Base-by-base conservation (phyloP, 495 filamentous ascomycete genomes). In the Neurospora sp. region DNA sequence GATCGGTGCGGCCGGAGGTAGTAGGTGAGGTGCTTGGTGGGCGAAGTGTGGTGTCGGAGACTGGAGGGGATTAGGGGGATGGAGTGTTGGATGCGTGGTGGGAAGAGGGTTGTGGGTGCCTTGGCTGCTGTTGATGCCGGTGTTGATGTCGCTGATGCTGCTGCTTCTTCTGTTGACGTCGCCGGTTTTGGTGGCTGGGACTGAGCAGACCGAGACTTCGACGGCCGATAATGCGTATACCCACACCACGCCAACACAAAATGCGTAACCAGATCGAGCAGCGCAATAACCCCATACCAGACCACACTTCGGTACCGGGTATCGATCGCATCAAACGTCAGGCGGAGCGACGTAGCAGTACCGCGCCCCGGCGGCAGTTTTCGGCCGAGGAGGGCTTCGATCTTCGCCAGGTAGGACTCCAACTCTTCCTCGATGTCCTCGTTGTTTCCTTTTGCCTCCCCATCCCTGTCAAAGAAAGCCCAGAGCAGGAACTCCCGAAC, bases 1-100 rank as follows among this genome's bases (percentile, higher is more conserved):
- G 89, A 88, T 11, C 82, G 87, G 75, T 92, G 90, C 2, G 88
- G 87, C 20, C 88, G 86, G 77, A 89, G 81, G 90, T 89, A 91
- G 81, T 92, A 92, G 40, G 84, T 83, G 0, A 89, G 75, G n/a
- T 82, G 78, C 35, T 72, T n/a, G 41, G 83, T 83, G 0, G 83
- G 83, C 0, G 89, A 87, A 2, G 84, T 84, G 16, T 81, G 71
- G 18, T 77, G 39, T 41, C 46, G 48, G 59, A 40, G 41, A 39
- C 27, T 54, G 8, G 72, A 71, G 6, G 72, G 73, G 39, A 76
- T 71, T 14, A n/a, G 14, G 23, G 79, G 79, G 39, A 89, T 77
- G 11, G 86, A 71, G 11, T 82, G 77, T 66, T 87, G 80, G 40
- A 84, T 79, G 23, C 90, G 87, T n/a, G 84, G 82, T 6, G 90